Evolutionary conservation across 208 protist genomes (phyloP).

Genomic region (Leishmania tarentolae): DNA sequence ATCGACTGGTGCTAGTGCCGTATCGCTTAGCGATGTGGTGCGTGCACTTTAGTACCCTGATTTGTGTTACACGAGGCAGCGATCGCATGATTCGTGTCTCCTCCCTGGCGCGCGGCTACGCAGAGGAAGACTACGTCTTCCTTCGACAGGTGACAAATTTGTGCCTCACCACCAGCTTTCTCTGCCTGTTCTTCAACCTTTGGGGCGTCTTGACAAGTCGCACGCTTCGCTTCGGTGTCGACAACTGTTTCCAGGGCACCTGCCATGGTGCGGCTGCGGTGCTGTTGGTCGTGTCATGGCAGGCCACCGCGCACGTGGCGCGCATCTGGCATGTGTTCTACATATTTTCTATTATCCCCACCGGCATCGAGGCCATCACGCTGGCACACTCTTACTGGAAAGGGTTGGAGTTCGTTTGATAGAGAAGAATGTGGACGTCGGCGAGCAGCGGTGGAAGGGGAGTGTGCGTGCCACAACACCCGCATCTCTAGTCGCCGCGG

Average conservation of each 20-base stretch:
- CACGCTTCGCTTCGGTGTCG: constrained; percentile 59
- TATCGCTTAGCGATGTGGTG: constrained; percentile 50
- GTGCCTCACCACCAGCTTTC: constrained; percentile 50
- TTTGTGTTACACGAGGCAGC: constrained; percentile 52
- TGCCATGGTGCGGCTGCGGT: constrained; percentile 56
- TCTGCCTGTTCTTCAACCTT: constrained; percentile 50
- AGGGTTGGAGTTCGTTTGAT: constrained; percentile 53
- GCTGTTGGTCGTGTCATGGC: constrained; percentile 59
- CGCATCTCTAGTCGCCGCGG: background rate
- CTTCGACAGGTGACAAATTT: constrained; percentile 41
- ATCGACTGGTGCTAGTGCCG: constrained; percentile 56
- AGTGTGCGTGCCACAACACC: background rate
- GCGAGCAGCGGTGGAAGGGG: background rate
- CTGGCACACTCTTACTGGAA: constrained; percentile 49
- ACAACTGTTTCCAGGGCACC: constrained; percentile 61
- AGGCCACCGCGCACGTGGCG: constrained; percentile 41
- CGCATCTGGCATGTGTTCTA: constrained; percentile 77
- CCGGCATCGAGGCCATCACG: constrained; percentile 52
- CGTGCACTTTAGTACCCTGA: constrained; percentile 60
- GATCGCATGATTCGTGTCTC: constrained; percentile 52
- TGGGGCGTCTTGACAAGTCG: constrained; percentile 65
- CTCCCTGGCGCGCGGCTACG: constrained; percentile 38
- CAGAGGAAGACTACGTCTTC: constrained; percentile 43
- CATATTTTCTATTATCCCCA: constrained; percentile 72
- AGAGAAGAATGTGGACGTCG: background rate